phyloP scores from a whole-genome alignment of 345 rosid genomes.

The Populus davidiana region DNA sequence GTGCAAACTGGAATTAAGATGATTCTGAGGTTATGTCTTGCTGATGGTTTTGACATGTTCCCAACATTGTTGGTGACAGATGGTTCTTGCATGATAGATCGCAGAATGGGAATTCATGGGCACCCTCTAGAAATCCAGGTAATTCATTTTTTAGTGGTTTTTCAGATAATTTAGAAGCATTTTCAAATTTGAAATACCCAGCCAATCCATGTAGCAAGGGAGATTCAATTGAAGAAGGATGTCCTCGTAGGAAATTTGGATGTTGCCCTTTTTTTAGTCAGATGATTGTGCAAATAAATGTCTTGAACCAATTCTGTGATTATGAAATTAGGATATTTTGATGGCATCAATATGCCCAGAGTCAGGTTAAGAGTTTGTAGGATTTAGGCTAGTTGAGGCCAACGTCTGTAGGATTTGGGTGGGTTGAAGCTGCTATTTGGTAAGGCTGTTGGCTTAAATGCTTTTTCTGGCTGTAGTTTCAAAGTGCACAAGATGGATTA shows the following conservation, averaged over 20 bases:
- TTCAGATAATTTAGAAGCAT: background rate
- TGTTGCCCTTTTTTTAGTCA: background rate
- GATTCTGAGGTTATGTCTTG: conserved; percentile 85
- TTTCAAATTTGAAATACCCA: background rate
- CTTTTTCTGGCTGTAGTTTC: background rate
- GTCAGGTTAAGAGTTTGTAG: background rate
- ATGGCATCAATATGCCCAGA: background rate
- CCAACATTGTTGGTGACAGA: conserved; percentile 92
- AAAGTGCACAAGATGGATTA: background rate
- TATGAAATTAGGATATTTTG: background rate
- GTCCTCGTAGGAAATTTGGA: background rate
- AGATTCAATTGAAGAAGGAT: background rate
- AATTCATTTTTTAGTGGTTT: background rate
- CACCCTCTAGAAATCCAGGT: conserved; percentile 97
- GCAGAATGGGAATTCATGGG: conserved; percentile 98
- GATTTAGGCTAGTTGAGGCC: background rate
- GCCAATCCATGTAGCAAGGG: background rate
- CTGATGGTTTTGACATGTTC: conserved; percentile 97
- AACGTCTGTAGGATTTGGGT: background rate
- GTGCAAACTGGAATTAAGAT: conserved; percentile 94
- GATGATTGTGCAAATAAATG: background rate
- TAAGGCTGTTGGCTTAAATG: background rate
- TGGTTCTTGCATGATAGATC: conserved; percentile 99
- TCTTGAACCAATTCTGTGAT: background rate
- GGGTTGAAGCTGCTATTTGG: background rate